Conservation (phyloP, 106 monocot genomes). For the Dendrobium chrysotoxum region DNA sequence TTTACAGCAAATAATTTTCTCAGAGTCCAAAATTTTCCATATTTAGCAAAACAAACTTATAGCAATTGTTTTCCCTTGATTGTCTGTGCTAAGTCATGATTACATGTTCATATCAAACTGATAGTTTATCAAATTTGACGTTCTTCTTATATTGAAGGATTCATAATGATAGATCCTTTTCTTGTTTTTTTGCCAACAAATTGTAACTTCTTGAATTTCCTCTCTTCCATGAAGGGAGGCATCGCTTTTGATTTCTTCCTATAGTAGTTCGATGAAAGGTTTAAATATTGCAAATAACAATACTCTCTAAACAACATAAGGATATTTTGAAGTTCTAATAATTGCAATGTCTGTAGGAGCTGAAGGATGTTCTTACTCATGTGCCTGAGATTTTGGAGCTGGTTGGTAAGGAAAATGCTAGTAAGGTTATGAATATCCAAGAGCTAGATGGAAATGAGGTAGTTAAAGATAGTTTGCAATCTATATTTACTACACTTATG, state of each 20-base stretch:
- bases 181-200: neutral
- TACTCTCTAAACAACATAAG: neutral
- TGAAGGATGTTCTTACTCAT: conserved; percentile 51
- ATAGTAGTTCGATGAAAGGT: neutral
- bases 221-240: neutral
- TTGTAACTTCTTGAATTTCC: neutral
- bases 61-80: neutral
- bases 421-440: conserved; percentile 22
- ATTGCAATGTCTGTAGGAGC: conserved; percentile 45
- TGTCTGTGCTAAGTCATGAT: neutral
- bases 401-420: conserved; percentile 38
- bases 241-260: neutral
- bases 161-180: neutral
- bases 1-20: too few species aligned
- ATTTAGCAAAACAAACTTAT: too few species aligned
- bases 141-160: neutral
- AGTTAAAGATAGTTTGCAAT: conserved; percentile 34
- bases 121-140: neutral
- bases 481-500: conserved; percentile 78
- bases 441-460: conserved; percentile 22
- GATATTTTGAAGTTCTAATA: neutral
- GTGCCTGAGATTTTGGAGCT: conserved; percentile 79
- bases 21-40: too few species aligned
- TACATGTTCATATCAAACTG: neutral
- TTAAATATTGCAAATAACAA: neutral